Evolutionary conservation across 768 basidiomycete genomes (phyloP).

Genomic region (Boletales sp.): DNA sequence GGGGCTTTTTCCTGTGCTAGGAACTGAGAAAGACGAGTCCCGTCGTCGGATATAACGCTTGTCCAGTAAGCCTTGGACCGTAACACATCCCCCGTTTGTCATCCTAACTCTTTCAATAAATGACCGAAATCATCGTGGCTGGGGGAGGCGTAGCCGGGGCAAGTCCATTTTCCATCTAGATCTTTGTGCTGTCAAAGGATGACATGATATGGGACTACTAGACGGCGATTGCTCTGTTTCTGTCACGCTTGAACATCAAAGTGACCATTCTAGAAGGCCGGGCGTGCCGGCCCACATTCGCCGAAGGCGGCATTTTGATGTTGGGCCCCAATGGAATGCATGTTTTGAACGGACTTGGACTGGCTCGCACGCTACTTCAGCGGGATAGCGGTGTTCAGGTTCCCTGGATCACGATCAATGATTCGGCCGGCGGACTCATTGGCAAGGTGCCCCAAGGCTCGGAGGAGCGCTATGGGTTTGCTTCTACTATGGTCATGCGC

Average conservation of each 20-base stretch:
- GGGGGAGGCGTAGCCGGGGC: constrained; percentile 28
- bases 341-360: constrained; percentile 23
- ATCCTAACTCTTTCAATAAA: background rate
- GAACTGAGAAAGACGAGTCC: too few species aligned
- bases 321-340: constrained; percentile 29
- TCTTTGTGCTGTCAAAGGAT: background rate
- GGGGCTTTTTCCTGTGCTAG: too few species aligned
- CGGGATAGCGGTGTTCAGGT: constrained; percentile 16
- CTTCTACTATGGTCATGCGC: constrained; percentile 24
- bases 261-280: constrained; percentile 24
- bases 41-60: constrained; percentile 5
- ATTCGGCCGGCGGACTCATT: constrained; percentile 18
- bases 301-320: constrained; percentile 27
- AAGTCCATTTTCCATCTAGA: constrained; percentile 9
- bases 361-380: constrained; percentile 22
- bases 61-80: background rate
- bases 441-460: constrained; percentile 27
- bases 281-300: constrained; percentile 9
- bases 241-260: constrained; percentile 17
- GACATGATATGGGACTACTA: constrained; percentile 1
- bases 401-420: constrained; percentile 20
- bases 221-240: constrained; percentile 23
- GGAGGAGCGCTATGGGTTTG: constrained; percentile 23
- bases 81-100: background rate
- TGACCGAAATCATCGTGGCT: constrained; percentile 26